phyloP scores from a whole-genome alignment of 805 yeast genomes.

The Myxozyma lipomycoides region DNA sequence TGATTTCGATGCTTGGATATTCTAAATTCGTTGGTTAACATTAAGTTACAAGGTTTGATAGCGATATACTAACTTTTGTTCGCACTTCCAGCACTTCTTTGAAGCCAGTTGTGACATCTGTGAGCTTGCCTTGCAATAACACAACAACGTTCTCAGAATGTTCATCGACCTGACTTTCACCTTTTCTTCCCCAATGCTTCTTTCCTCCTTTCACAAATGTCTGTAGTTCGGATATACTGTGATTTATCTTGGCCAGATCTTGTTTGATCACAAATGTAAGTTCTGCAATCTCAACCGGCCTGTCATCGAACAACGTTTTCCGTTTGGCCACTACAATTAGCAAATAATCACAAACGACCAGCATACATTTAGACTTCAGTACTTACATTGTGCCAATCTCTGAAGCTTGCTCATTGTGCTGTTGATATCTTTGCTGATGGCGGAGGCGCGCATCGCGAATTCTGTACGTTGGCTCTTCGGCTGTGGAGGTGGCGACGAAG shows the following conservation, averaged over 20 bases:
- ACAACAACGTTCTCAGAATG: constrained; percentile 85
- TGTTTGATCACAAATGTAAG: constrained; percentile 79
- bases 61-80: constrained; percentile 46
- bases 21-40: constrained; percentile 29
- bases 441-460: constrained; percentile 67
- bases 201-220: constrained; percentile 42
- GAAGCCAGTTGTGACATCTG: constrained; percentile 88
- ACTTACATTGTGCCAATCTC: constrained; percentile 59
- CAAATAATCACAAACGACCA: background rate
- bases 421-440: constrained; percentile 83
- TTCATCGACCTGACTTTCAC: constrained; percentile 55
- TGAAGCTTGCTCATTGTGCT: constrained; percentile 76
- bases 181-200: constrained; percentile 40
- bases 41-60: background rate
- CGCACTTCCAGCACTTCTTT: constrained; percentile 83
- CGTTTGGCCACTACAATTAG: constrained; percentile 60
- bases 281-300: constrained; percentile 90
- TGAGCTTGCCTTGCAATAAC: constrained; percentile 80
- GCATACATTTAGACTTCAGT: background rate
- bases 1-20: constrained; percentile 72
- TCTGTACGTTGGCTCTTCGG: constrained; percentile 43
- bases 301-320: constrained; percentile 88
- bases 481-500: constrained; percentile 15
- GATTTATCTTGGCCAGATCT: constrained; percentile 77
- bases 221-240: constrained; percentile 60